A percentile compares a stretch with the other conserved stretches of the same genome.
Evolutionary conservation across 805 yeast species (phyloP).

Genomic region (Jamesozyma hellenica): DNA sequence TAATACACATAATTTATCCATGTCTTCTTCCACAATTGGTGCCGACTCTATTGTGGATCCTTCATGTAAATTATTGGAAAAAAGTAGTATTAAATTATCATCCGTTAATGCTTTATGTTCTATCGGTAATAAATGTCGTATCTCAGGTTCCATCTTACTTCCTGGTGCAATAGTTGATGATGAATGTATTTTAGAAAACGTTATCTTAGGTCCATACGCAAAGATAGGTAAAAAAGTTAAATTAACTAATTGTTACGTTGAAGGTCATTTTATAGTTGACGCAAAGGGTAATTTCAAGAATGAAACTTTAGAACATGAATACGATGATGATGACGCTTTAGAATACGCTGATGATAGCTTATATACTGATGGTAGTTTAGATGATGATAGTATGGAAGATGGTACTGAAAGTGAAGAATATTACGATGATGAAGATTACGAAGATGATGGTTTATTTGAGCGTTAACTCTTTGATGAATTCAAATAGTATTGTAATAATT

Average conservation of each 20-base stretch:
- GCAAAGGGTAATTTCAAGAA: constrained; percentile 45
- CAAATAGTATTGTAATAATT: neutral
- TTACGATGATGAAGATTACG: constrained; percentile 37
- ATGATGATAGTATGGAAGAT: constrained; percentile 23
- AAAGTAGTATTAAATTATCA: constrained; percentile 76
- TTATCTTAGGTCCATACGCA: constrained; percentile 68
- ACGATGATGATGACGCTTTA: constrained; percentile 17
- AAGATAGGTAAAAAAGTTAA: constrained; percentile 53
- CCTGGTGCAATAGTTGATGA: constrained; percentile 68
- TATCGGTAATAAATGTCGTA: constrained; percentile 78
- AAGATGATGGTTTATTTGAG: constrained; percentile 58
- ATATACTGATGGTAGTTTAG: constrained; percentile 24
- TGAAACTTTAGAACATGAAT: constrained; percentile 38
- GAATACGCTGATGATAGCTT: constrained; percentile 2
- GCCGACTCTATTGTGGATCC: constrained; percentile 75
- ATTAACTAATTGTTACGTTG: constrained; percentile 76
- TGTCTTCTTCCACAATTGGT: constrained; percentile 63
- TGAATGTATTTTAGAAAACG: constrained; percentile 68
- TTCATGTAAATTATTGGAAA: constrained; percentile 61
- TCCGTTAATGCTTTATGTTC: constrained; percentile 65
- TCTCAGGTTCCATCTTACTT: constrained; percentile 75
- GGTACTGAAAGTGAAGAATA: constrained; percentile 31
- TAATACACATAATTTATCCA: constrained; percentile 32
- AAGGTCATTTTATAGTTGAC: constrained; percentile 62
- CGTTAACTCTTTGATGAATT: constrained; percentile 13